These are phyloP conservation scores for Boletellus dicymbophilus DNA, from an alignment of 1,284 basidiomycete genomes.

Conservation along the genomic window DNA sequence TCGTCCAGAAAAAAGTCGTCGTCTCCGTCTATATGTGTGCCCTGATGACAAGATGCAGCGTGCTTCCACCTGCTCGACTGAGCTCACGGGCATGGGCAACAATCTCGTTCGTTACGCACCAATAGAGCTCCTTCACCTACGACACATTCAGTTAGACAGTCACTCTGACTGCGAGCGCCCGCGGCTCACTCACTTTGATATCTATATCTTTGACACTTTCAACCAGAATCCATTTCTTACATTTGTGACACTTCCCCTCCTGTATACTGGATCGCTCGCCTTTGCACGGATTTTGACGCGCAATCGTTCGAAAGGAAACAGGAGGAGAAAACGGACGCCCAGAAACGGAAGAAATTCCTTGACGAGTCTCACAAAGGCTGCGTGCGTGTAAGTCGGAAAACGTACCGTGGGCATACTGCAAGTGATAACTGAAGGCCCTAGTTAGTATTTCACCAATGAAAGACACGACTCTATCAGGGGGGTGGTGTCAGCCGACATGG, in stretches of 20 bases:
- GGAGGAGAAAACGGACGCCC: constrained; percentile 78
- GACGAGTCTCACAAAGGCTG: constrained; percentile 1
- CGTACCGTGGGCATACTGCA: constrained; percentile 79
- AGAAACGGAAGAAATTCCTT: constrained; percentile 63
- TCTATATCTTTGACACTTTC: constrained; percentile 73
- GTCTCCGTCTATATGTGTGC: constrained; percentile 55
- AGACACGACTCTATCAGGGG: constrained; percentile 18
- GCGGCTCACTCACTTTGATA: constrained; percentile 51
- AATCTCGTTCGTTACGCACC: constrained; percentile 43
- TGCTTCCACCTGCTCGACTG: constrained; percentile 73
- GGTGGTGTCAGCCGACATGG: constrained; percentile 6
- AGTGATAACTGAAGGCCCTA: constrained; percentile 58
- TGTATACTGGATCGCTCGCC: constrained; percentile 58
- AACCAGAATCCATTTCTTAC: constrained; percentile 66
- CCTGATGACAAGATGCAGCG: constrained; percentile 68
- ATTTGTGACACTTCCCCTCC: constrained; percentile 77
- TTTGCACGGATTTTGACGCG: constrained; percentile 49
- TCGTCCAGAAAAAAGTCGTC: constrained; percentile 52
- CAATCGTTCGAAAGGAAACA: constrained; percentile 52
- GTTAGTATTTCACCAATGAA: constrained; percentile 7
- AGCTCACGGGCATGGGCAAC: constrained; percentile 3
- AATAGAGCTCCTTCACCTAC: constrained; percentile 73
- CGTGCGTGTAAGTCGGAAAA: neutral
- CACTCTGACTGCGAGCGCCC: neutral
- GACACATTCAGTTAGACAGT: neutral